Evolutionary conservation across 1,139 yeast species (phyloP).

Genomic region (Debaryomycetaceae sp.): DNA sequence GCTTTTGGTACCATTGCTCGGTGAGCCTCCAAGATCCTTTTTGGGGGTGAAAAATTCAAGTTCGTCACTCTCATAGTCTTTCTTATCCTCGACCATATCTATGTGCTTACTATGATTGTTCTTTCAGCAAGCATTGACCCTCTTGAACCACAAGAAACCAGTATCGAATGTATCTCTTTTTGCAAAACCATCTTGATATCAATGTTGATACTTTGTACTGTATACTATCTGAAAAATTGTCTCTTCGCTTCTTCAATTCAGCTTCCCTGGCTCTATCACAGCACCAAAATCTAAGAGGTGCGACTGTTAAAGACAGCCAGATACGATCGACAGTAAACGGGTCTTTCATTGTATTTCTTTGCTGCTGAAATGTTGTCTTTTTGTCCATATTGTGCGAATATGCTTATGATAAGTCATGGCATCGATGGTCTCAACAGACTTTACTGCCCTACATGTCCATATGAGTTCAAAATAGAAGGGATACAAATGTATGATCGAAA

Average conservation of each 20-base stretch:
- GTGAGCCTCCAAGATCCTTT: not conserved
- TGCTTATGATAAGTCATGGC: conserved; percentile 57
- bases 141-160: no score
- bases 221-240: not conserved
- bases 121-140: no score
- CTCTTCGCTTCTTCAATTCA: not conserved
- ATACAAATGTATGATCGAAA: conserved; percentile 83
- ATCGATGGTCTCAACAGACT: conserved; percentile 51
- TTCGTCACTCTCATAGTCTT: not conserved
- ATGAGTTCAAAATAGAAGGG: conserved; percentile 82
- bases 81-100: not conserved
- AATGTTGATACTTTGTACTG: not conserved
- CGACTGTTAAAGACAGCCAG: no score
- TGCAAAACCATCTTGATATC: not conserved
- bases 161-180: not conserved
- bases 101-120: no score
- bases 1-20: not conserved
- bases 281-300: no score
- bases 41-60: not conserved
- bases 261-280: no score
- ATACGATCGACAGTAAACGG: no score
- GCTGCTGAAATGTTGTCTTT: conserved; percentile 67
- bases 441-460: conserved; percentile 92
- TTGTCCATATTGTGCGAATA: conserved; percentile 90
- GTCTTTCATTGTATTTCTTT: no score